Conservation (phyloP, 1,284 basidiomycete species). For the Phaffia rhodozyma region DNA sequence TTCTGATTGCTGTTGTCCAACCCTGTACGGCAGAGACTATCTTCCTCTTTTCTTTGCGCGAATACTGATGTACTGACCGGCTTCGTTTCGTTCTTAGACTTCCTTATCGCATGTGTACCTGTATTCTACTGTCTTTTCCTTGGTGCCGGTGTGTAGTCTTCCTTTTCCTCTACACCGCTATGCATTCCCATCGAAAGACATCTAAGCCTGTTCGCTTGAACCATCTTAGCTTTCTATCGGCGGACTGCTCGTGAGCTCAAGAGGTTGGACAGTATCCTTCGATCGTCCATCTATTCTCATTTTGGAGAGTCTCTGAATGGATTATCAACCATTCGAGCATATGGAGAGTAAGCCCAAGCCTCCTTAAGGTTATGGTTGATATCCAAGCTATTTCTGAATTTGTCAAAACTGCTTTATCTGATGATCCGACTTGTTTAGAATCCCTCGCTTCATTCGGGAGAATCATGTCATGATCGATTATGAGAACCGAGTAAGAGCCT, state of each 20-base stretch:
- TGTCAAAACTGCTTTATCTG: no score
- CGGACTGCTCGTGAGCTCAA: slow-evolving; percentile 81
- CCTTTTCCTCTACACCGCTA: slow-evolving; percentile 35
- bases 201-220: slow-evolving; percentile 29
- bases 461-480: slow-evolving; percentile 69
- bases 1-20: slow-evolving; percentile 60
- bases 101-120: slow-evolving; percentile 35
- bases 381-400: no score
- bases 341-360: slow-evolving; percentile 41
- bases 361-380: slow-evolving; percentile 26
- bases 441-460: slow-evolving; percentile 51
- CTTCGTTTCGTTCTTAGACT: neutral
- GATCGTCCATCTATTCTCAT: slow-evolving; percentile 47
- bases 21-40: slow-evolving; percentile 59
- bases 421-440: no score
- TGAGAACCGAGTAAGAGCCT: slow-evolving; percentile 55
- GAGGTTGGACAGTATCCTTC: slow-evolving; percentile 48
- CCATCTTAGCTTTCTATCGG: slow-evolving; percentile 69
- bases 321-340: slow-evolving; percentile 75
- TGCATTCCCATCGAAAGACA: slow-evolving; percentile 13
- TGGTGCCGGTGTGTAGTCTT: slow-evolving; percentile 37
- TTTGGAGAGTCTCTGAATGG: slow-evolving; percentile 81
- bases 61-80: neutral
- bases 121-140: slow-evolving; percentile 35
- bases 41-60: slow-evolving; percentile 17